Percentiles rank a stretch among this genome's conserved stretches.
phyloP scores from a whole-genome alignment of 78 protist species.

The Dictyostelium citrinum region DNA sequence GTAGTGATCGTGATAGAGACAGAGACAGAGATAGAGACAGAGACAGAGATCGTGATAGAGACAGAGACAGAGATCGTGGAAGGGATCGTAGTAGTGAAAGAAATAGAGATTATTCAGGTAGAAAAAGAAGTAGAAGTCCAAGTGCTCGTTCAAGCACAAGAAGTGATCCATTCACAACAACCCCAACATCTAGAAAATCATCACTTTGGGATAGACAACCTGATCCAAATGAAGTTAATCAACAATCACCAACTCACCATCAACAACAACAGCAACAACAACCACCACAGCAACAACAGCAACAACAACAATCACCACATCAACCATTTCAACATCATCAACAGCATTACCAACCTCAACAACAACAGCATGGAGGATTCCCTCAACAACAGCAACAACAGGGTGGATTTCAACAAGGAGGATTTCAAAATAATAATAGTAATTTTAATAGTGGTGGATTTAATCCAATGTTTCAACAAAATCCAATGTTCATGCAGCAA shows the following conservation, averaged over 20 bases:
- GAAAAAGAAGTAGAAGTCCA: neutral
- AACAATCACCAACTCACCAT: neutral
- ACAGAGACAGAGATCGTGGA: neutral
- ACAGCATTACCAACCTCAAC: slow-evolving; percentile 25
- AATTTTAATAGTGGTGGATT: neutral
- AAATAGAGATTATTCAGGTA: neutral
- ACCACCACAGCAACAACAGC: slow-evolving; percentile 9
- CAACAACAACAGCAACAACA: neutral
- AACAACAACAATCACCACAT: neutral
- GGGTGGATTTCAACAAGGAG: neutral
- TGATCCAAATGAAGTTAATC: slow-evolving; percentile 25
- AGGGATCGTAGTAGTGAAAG: neutral
- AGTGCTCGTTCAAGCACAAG: neutral
- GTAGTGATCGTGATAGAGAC: slow-evolving; percentile 13
- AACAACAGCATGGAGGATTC: neutral
- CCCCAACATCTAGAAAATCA: neutral
- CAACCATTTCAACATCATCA: neutral
- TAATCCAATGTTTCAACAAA: neutral
- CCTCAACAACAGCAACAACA: slow-evolving; percentile 28
- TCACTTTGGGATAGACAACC: slow-evolving; percentile 77
- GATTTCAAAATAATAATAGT: neutral
- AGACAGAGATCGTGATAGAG: neutral
- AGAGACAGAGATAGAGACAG: slow-evolving; percentile 41
- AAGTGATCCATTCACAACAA: slow-evolving; percentile 1
- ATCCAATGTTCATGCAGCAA: neutral